Evolutionary conservation across 2,329 filamentous ascomycete species (phyloP).

Genomic region (Dichotomopilus funicola): DNA sequence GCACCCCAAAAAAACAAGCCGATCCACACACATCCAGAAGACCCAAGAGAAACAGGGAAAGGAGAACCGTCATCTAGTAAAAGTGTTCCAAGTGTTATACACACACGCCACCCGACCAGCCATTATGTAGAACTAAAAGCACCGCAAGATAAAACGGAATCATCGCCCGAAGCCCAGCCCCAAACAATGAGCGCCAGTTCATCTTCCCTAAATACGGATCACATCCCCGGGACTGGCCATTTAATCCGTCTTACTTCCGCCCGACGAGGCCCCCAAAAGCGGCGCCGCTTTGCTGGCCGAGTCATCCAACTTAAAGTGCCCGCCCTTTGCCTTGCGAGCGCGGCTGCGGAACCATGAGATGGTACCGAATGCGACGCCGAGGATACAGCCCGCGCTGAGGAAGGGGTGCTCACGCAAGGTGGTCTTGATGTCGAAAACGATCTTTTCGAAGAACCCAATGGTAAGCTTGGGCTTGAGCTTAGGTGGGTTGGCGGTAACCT

Average conservation of each 20-base stretch:
- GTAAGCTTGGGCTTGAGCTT: slow-evolving; percentile 72
- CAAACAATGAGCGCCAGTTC: not conserved
- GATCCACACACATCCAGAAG: not conserved
- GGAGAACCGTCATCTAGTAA: not conserved
- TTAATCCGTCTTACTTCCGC: slow-evolving; percentile 19
- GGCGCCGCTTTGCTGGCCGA: slow-evolving; percentile 31
- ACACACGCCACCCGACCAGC: not conserved
- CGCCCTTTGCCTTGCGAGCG: slow-evolving; percentile 46
- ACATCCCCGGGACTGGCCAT: not conserved
- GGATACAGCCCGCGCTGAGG: slow-evolving; percentile 50
- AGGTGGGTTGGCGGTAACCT: slow-evolving; percentile 61
- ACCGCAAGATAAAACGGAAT: not conserved
- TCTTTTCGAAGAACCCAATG: slow-evolving; percentile 62
- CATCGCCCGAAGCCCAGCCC: slow-evolving; percentile 6
- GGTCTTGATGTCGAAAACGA: slow-evolving; percentile 60
- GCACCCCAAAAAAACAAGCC: not conserved
- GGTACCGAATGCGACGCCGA: slow-evolving; percentile 48
- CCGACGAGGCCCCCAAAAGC: slow-evolving; percentile 11
- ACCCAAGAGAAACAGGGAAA: not conserved
- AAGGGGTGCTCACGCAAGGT: slow-evolving; percentile 54
- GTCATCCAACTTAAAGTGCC: slow-evolving; percentile 58
- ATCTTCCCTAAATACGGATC: not conserved
- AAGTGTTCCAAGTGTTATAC: not conserved
- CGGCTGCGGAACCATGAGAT: slow-evolving; percentile 47
- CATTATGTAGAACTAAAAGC: not conserved